Base-by-base conservation (phyloP, 805 yeast species). In the Sugiyamaella qingdaonensis region DNA sequence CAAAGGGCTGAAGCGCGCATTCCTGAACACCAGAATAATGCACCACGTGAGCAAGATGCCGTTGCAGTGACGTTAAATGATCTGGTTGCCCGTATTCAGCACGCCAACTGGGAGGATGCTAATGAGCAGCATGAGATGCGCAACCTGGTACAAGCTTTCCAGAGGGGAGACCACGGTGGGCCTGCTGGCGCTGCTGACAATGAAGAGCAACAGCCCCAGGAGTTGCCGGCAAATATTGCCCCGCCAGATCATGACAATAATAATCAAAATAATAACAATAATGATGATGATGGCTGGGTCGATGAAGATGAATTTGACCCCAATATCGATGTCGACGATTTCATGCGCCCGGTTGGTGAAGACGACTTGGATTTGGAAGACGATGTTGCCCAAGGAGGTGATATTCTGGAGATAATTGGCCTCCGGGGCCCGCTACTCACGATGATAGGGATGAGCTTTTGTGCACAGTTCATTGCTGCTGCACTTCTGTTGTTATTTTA, bases 391-490 rank as follows among this genome's bases (percentile, higher is more conserved):
- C 34, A 31, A 35, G 39, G 21, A 2, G 64, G 50, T 11, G 68
- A 64, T 16, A 48, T 65, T 10, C 49, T 63, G 18, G 68, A 66
- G 14, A 54, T 66, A n/a, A 49, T 65, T 11, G 67, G 65, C 11
- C 45, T 61, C 39, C 58, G 62, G 3, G 65, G 64, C 8, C 66
- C 62, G 4, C 32, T 61, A 9, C 43, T 54, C 13, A 48, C 54
- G 1, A 49, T 66, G 14, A 55, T 66, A 13, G 57, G 56, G 14
- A 56, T 60, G 53, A 50, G 55, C 31, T 19, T 60, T 31, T 52
- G 63, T 52, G 51, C 59, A 5, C 48, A 46, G 37, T 36, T 68
- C 42, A 47, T 55, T 31, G 52, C 53, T 42, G 48, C 57, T 24
- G 44, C 55, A 24, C 37, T 56, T 13, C 34, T 54, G 2, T 58